Evolutionary conservation across 805 yeast genomes (phyloP), one percentile per base, ranked within the genome.

Genomic region (Candida jianshihensis): DNA sequence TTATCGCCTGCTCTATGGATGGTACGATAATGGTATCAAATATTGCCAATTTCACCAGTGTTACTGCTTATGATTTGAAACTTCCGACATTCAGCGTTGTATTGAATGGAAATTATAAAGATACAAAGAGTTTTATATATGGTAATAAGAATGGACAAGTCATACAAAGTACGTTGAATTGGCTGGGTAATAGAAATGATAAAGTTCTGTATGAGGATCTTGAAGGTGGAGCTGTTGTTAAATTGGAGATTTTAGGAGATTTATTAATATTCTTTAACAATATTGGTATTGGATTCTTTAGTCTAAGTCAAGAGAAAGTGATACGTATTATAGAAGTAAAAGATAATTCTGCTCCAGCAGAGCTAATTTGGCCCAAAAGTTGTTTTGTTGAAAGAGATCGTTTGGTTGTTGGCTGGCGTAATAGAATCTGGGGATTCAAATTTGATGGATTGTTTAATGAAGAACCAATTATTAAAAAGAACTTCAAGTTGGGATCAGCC

Each of bases 61-160:
- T 49, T 1, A 65, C 71, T 0, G 88, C 87, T 3, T 81, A 74
- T 47, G 95, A 89, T 57, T 84, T 88, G 57, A 81, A 82, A 48
- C 65, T 97, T 20, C 97, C 97, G 0, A 72, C 92, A 0, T 94
- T 88, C 53, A 78, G 95, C 0, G 94, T 90, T 4, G 84, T 87
- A 0, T 57, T 92, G 6, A 92, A 84, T 47, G 75, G 77, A 10
- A 73, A 79, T 38, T 92, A 86, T 55, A 57, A 54, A 28, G 68
- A 66, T 9, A 68, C 78, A 0, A 73, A 75, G 38, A 68, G 81
- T 9, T 90, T 88, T 47, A 67, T 87, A 0, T 79, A 89, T 22
- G 97, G 97, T 3, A 97, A 97, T 0, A 87, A 81, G 62, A 80
- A 88, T 7, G 97, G 97, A 0, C 77, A 83, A 32, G 80, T 92